phyloP scores from a whole-genome alignment of 23 red algal species.

The Gracilaria domingensis region DNA sequence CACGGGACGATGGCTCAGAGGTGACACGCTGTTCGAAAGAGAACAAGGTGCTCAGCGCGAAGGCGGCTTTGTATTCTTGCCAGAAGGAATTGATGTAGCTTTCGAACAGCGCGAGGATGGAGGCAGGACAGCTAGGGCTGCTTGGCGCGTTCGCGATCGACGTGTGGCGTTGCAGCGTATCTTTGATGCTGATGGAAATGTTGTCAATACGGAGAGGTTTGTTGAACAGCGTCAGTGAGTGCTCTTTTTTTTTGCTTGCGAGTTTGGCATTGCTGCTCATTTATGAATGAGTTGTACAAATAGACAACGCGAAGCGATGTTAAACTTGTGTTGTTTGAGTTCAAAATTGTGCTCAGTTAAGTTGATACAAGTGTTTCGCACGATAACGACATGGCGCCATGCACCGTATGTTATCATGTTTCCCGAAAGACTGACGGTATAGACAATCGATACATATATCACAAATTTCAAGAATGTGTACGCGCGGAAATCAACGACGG shows the following conservation, averaged over 20 bases:
- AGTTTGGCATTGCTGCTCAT: background rate
- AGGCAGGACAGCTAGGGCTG: constrained; percentile 38
- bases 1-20: constrained; percentile 47
- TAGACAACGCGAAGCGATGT: background rate
- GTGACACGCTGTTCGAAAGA: constrained; percentile 24
- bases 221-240: constrained; percentile 38
- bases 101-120: constrained; percentile 29
- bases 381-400: background rate
- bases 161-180: constrained; percentile 56
- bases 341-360: background rate
- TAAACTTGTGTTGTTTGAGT: background rate
- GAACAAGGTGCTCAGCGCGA: background rate
- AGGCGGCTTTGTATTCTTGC: constrained; percentile 39
- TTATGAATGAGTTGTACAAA: background rate
- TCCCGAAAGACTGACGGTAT: too few species aligned
- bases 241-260: background rate
- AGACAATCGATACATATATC: too few species aligned
- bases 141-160: constrained; percentile 47
- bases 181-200: constrained; percentile 46
- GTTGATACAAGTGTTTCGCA: background rate
- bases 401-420: background rate
- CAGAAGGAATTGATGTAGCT: constrained; percentile 56
- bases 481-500: too few species aligned
- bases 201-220: constrained; percentile 25
- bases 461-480: too few species aligned